Conservation (phyloP, 371 early-diverging fungal genomes). For the Mortierella sp. region DNA sequence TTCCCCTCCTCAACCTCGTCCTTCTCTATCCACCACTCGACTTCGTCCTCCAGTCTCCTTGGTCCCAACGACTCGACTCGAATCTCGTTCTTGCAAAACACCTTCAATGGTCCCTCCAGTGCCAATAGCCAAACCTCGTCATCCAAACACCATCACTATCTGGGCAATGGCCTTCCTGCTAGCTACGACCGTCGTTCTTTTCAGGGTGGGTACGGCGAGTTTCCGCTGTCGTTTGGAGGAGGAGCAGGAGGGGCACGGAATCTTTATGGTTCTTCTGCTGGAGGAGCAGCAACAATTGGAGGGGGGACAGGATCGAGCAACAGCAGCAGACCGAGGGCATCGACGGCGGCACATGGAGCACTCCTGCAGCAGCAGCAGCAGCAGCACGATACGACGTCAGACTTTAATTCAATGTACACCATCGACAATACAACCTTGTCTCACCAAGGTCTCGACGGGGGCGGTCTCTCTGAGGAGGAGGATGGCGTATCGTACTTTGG, state of each 20-base stretch:
- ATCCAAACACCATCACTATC: background rate
- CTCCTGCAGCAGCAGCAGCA: slow-evolving; percentile 5
- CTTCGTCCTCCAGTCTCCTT: slow-evolving; percentile 37
- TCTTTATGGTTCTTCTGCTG: background rate
- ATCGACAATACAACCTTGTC: slow-evolving; percentile 25
- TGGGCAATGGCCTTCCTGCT: slow-evolving; percentile 6
- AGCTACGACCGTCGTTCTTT: slow-evolving; percentile 18
- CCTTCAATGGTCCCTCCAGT: slow-evolving; percentile 16
- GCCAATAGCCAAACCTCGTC: slow-evolving; percentile 6
- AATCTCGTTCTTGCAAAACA: slow-evolving; percentile 9
- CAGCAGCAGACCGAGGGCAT: slow-evolving; percentile 3
- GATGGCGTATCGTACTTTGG: slow-evolving; percentile 51
- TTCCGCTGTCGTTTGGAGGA: slow-evolving; percentile 13
- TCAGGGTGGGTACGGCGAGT: slow-evolving; percentile 13
- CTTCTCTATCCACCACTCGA: slow-evolving; percentile 48
- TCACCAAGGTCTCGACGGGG: background rate
- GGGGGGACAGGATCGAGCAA: background rate
- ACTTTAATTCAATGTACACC: slow-evolving; percentile 41
- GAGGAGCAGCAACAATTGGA: background rate
- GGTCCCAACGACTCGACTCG: slow-evolving; percentile 36
- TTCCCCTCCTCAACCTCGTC: slow-evolving; percentile 53
- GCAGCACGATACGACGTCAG: slow-evolving; percentile 25
- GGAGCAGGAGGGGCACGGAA: slow-evolving; percentile 24
- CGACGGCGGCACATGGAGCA: slow-evolving; percentile 6
- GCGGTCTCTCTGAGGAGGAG: slow-evolving; percentile 1